These are phyloP conservation scores for Talaromyces adpressus DNA, from an alignment of 495 filamentous ascomycete species.

Conservation along the genomic window DNA sequence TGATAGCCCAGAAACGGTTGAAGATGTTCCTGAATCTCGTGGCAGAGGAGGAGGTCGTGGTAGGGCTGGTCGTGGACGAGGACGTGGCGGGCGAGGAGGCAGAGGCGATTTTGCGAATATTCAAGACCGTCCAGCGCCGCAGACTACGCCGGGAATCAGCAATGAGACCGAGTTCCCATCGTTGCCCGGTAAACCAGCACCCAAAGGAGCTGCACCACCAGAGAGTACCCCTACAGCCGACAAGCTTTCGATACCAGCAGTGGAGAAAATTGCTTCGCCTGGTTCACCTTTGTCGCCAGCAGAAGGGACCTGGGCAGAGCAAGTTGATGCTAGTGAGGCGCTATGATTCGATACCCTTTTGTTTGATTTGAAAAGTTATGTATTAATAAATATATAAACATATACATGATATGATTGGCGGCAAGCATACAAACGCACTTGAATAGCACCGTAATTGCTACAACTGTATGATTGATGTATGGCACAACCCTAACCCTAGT, in stretches of 20 bases:
- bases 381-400: background rate
- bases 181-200: conserved; percentile 20
- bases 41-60: conserved; percentile 20
- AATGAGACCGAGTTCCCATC: conserved; percentile 38
- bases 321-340: conserved; percentile 16
- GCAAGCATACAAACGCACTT: background rate
- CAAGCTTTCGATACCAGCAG: background rate
- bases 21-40: background rate
- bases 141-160: conserved; percentile 18
- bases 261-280: background rate
- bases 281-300: conserved; percentile 16
- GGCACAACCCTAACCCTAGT: conserved; percentile 1
- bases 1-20: conserved; percentile 11
- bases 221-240: background rate
- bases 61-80: conserved; percentile 17
- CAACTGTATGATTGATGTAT: no score
- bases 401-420: background rate
- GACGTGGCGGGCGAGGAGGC: conserved; percentile 28
- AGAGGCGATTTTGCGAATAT: conserved; percentile 13
- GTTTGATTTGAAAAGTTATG: background rate
- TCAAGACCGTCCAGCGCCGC: conserved; percentile 13
- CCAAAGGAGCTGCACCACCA: background rate
- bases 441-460: no score
- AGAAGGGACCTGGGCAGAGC: conserved; percentile 24
- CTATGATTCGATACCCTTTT: conserved; percentile 4